Evolutionary conservation across 192 early-diverging fungal genomes (phyloP).

Genomic region (Coemansia sp.): DNA sequence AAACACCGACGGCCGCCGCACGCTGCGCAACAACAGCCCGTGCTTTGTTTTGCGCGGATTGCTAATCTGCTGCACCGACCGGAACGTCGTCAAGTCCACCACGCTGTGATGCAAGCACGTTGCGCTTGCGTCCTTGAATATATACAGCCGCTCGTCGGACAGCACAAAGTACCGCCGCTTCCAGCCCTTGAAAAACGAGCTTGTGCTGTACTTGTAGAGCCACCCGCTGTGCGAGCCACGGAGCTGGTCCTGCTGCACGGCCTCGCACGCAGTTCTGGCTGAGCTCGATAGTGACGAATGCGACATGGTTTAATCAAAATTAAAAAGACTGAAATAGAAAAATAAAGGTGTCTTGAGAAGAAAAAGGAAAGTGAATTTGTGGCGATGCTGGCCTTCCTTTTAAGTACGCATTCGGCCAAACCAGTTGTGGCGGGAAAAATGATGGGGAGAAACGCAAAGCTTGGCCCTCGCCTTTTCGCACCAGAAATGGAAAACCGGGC

Average conservation of each 20-base stretch:
- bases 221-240: conserved; percentile 36
- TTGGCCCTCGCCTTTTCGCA: background rate
- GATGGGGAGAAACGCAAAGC: background rate
- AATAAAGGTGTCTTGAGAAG: background rate
- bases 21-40: conserved; percentile 37
- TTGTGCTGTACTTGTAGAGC: conserved; percentile 45
- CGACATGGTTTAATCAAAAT: background rate
- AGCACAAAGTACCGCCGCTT: conserved; percentile 47
- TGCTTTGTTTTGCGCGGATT: conserved; percentile 45
- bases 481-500: background rate
- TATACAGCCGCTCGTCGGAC: conserved; percentile 48
- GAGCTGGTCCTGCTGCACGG: conserved; percentile 41
- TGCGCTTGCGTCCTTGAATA: conserved; percentile 38
- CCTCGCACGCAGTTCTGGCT: conserved; percentile 24
- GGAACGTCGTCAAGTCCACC: conserved; percentile 42
- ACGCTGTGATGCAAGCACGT: conserved; percentile 20
- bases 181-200: conserved; percentile 41
- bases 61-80: conserved; percentile 39
- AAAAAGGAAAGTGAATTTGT: background rate
- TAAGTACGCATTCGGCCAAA: background rate
- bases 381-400: background rate
- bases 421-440: background rate
- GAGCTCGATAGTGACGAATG: conserved; percentile 24
- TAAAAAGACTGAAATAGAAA: background rate
- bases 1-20: conserved; percentile 47